Evolutionary conservation across 305 asterid species (phyloP), one percentile per base, ranked within the genome.

Genomic region (Fraxinus nigra): DNA sequence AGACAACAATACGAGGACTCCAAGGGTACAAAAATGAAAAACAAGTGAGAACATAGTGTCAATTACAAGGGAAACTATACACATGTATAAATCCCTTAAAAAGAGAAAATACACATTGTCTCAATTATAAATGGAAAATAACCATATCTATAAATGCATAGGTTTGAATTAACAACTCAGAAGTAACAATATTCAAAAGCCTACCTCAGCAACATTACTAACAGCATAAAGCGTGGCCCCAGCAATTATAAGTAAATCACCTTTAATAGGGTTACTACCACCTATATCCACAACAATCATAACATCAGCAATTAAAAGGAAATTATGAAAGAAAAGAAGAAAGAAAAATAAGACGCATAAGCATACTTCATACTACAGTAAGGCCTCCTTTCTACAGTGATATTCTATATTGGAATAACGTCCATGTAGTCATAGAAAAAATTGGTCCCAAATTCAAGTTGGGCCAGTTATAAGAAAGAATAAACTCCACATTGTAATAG

Each of bases 141-240:
- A 54, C 26, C 79, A 56, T 65, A 32, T 32, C 48, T 38, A 76
- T 34, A 61, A 37, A 16, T 28, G 30, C 43, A 70, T 14, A 26
- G 75, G 30, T 34, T 54, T 54, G 22, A 51, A 72, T 24, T 59
- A 37, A 37, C 33, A 75, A 40, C 38, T 83, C 14, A 38, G 72
- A 16, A 35, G 79, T 80, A 76, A 72, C 40, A 80, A 59, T 32
- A 38, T 35, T 13, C 54, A 65, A 48, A 81, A 79, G 73, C 38
- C 9, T 78, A 94, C 98, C 98, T 96, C 99, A 80, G 93, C 86
- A 88, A 96, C 99, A 79, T 96, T 96, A 85, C 88, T 90, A 79
- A 95, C 93, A 86, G 92, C 97, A 63, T 94, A 94, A 69, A 94
- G 92, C 56, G 94, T 94, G 84, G 98, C 93, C 74, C 98, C 97